A percentile compares a stretch with the other conserved stretches of the same genome.
These are phyloP conservation scores for Thozetella sp. DNA, from an alignment of 495 filamentous ascomycete species.

Conservation along the genomic window DNA sequence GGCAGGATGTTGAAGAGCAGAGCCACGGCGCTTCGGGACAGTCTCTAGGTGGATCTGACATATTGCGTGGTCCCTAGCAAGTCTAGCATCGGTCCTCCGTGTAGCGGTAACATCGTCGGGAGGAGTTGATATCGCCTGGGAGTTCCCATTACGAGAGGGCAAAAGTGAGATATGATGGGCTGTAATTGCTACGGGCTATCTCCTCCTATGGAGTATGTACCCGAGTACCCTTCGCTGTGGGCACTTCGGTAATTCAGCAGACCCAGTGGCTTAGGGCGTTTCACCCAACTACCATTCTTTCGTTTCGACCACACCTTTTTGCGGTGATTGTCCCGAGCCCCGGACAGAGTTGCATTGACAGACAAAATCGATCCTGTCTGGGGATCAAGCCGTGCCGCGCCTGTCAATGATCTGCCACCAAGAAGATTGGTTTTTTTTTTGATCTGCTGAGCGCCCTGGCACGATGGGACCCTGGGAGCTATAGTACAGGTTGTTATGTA, in stretches of 20 bases:
- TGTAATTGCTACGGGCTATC: not conserved
- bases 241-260: no score
- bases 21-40: no score
- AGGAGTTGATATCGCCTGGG: no score
- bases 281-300: not conserved
- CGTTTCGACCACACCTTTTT: not conserved
- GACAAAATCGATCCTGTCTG: not conserved
- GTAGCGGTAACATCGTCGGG: no score
- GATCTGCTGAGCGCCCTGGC: not conserved
- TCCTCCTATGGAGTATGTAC: not conserved
- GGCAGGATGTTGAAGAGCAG: no score
- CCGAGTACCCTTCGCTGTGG: not conserved
- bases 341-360: not conserved
- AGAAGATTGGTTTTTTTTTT: not conserved
- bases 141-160: no score
- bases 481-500: no score
- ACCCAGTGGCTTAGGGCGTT: conserved; percentile 3
- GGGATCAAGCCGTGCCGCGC: not conserved
- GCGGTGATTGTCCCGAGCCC: not conserved
- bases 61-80: no score
- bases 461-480: not conserved
- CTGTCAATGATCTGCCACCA: not conserved
- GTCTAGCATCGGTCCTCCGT: no score
- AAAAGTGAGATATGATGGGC: no score
- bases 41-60: no score